phyloP scores from a whole-genome alignment of 306 rosid species.

The Sicyos baderoa region DNA sequence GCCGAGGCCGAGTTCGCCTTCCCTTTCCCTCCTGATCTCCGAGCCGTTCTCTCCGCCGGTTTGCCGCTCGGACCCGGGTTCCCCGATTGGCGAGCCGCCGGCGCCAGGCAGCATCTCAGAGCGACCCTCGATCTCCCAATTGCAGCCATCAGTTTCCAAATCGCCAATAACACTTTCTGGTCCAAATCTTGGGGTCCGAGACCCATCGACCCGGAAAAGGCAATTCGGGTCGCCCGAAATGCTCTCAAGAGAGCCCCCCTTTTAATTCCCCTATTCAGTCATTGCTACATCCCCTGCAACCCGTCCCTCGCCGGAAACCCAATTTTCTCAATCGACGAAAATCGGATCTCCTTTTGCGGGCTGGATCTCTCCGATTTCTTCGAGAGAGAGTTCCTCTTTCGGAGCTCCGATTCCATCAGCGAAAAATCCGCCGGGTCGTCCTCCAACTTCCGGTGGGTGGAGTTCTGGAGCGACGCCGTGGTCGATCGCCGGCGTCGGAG shows the following conservation, averaged over 20 bases:
- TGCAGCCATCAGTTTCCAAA: conserved; percentile 92
- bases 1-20: conserved; percentile 92
- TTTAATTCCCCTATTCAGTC: conserved; percentile 81
- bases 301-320: conserved; percentile 93
- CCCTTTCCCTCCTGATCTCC: conserved; percentile 84
- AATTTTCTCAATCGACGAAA: conserved; percentile 81
- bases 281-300: conserved; percentile 93
- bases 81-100: conserved; percentile 79
- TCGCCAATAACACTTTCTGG: conserved; percentile 76
- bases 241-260: conserved; percentile 92
- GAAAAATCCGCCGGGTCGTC: too few relatives aligned
- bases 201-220: conserved; percentile 79
- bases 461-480: conserved; percentile 93
- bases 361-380: conserved; percentile 87
- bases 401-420: conserved; percentile 36
- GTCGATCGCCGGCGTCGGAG: conserved; percentile 62
- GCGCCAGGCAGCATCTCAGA: conserved; percentile 74
- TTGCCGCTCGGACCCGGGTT: conserved; percentile 83
- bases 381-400: conserved; percentile 61
- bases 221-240: conserved; percentile 58
- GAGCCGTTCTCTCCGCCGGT: conserved; percentile 79
- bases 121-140: conserved; percentile 84
- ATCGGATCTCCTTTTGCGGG: conserved; percentile 81
- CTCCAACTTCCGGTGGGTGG: conserved; percentile 58
- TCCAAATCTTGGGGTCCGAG: conserved; percentile 81